These are phyloP conservation scores for Casuarina cunninghamiana DNA, from an alignment of 306 rosid species.

Conservation along the genomic window DNA sequence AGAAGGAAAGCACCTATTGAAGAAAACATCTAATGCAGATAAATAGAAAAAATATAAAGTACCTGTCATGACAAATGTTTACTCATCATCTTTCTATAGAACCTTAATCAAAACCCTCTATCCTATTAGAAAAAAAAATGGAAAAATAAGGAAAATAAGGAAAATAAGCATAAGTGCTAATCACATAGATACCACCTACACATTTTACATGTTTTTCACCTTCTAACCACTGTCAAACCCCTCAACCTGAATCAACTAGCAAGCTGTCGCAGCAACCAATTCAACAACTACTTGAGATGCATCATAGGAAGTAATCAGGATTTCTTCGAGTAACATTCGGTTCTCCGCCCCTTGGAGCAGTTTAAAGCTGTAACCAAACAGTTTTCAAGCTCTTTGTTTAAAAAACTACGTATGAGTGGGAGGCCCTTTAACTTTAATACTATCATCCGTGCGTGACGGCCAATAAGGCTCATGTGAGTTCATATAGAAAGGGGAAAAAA, in stretches of 20 bases:
- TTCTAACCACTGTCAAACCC: conserved; percentile 29
- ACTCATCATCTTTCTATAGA: too few relatives aligned
- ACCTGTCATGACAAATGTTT: too few relatives aligned
- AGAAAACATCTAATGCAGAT: too few relatives aligned
- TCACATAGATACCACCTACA: conserved; percentile 39
- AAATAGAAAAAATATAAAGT: too few relatives aligned
- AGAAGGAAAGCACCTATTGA: too few relatives aligned
- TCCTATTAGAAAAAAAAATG: too few relatives aligned
- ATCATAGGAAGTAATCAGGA: conserved; percentile 90
- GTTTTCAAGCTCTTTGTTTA: too few relatives aligned
- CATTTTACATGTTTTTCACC: conserved; percentile 31
- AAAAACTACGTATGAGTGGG: too few relatives aligned
- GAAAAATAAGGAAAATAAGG: too few relatives aligned
- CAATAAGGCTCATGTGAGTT: not conserved
- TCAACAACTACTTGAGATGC: conserved; percentile 33
- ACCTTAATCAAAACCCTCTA: too few relatives aligned
- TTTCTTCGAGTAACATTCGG: conserved; percentile 95
- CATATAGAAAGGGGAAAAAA: not conserved
- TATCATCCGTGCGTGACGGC: not conserved
- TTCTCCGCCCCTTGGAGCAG: conserved; percentile 97
- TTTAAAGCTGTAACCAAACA: conserved; percentile 70
- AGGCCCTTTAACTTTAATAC: too few relatives aligned
- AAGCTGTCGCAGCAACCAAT: not conserved
- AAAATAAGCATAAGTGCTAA: not conserved
- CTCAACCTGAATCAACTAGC: conserved; percentile 35